Evolutionary conservation across 2,329 filamentous ascomycete genomes (phyloP), one percentile per base, ranked within the genome.

Genomic region (Gnomoniopsis sp.): DNA sequence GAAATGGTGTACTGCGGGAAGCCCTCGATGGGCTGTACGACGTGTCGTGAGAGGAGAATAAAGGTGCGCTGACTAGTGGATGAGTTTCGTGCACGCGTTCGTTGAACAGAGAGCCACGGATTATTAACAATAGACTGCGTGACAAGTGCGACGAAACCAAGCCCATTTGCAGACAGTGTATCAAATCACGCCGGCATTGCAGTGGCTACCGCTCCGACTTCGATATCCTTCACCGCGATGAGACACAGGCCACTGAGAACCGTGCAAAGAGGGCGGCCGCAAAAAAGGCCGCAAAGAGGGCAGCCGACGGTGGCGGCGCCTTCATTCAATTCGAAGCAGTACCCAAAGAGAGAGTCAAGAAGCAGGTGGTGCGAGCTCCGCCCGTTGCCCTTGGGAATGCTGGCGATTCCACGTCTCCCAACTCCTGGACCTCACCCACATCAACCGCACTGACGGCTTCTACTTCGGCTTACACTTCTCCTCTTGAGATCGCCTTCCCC

Each of bases 161-260:
- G 62, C 86, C 86, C 11, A 83, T 81, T 3, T 88, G 86, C 70
- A 81, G 80, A 38, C 85, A 88, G 67, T 88, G 86, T 66, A 74
- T 78, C 63, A 88, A 87, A 66, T 87, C 85, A 38, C 78, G 82
- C 58, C 80, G 85, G 36, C 76, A 81, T 63, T 89, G 86, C 66
- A 85, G 85, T 3, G 86, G 86, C 46, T 88, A 88, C 71, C 85
- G 85, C 67, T 84, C 89, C 67, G 86, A 88, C 64, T 88, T 89
- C 64, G 88, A 90, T 65, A 74, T 90, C 19, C 82, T 90, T 55
- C 88, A 90, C 65, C 84, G 88, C 57, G 88, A 90, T 69, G 87
- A 90, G 73, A 90, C 87, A 23, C 82, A 84, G 64, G 86, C 86
- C 1, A 88, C 87, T 34, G 85, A 86, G 65, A 79, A 81, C 61